Conservation (phyloP, 1,284 basidiomycete genomes). For the Moniliella sp. region DNA sequence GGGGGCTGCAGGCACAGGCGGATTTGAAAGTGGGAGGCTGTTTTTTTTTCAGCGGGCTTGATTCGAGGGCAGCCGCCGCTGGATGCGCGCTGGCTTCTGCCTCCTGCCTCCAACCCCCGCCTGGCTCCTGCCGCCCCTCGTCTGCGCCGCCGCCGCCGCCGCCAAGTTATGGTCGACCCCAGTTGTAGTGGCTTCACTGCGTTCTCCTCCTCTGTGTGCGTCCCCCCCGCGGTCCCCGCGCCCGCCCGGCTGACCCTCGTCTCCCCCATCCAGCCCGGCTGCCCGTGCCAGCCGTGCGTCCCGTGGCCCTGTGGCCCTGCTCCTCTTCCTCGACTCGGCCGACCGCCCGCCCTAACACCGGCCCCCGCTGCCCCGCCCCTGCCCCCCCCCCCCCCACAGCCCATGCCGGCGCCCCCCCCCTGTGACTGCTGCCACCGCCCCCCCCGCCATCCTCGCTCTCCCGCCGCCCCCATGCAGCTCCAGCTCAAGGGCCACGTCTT, state of each 20-base stretch:
- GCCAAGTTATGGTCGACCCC: slow-evolving; percentile 27
- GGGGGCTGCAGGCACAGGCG: too few relatives aligned
- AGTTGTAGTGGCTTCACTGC: slow-evolving; percentile 15
- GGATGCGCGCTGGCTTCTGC: too few relatives aligned
- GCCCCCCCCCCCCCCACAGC: not conserved
- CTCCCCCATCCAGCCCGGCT: slow-evolving; percentile 3
- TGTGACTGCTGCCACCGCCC: too few relatives aligned
- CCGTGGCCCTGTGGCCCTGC: slow-evolving; percentile 11
- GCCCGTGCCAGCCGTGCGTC: slow-evolving; percentile 8
- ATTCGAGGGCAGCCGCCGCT: too few relatives aligned
- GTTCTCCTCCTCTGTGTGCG: not conserved
- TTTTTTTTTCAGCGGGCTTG: too few relatives aligned
- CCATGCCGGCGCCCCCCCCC: too few relatives aligned
- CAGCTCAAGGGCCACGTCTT: not conserved
- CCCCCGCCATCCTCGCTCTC: not conserved
- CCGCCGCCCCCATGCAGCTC: not conserved
- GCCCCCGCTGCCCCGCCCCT: not conserved
- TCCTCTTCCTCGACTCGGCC: slow-evolving; percentile 23
- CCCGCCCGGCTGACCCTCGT: not conserved
- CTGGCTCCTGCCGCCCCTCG: too few relatives aligned
- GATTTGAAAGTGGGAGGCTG: too few relatives aligned
- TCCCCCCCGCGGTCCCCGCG: not conserved
- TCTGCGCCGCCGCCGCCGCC: too few relatives aligned
- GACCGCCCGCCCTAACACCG: slow-evolving; percentile 19
- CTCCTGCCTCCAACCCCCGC: too few relatives aligned